A percentile compares a stretch with the other conserved stretches of the same genome.
phyloP scores from a whole-genome alignment of 768 basidiomycete genomes.

The Sporobolomyces pararoseus region DNA sequence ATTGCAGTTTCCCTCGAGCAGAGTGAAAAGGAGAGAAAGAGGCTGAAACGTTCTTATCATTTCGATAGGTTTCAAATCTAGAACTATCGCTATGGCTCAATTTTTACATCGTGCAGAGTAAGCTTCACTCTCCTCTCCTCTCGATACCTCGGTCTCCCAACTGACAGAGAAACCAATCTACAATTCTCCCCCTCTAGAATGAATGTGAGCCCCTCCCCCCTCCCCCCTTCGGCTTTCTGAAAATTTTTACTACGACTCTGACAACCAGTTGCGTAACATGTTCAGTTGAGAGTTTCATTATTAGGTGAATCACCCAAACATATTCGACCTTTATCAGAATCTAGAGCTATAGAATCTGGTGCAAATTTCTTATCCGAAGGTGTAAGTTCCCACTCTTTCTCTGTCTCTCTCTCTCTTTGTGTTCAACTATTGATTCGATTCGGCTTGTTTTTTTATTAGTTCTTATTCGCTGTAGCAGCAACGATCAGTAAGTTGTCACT shows the following conservation, averaged over 20 bases:
- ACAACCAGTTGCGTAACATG: too few species aligned
- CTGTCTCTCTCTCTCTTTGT: too few species aligned
- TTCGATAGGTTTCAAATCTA: conserved; percentile 16
- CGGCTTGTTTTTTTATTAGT: conserved; percentile 18
- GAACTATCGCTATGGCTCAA: conserved; percentile 32
- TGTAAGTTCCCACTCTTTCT: background rate
- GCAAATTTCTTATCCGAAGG: conserved; percentile 39
- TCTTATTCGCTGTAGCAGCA: conserved; percentile 24
- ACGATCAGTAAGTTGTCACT: conserved; percentile 19
- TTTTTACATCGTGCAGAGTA: conserved; percentile 38
- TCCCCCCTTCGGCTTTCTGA: too few species aligned
- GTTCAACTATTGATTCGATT: too few species aligned
- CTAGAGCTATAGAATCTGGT: conserved; percentile 37
- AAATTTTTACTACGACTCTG: too few species aligned
- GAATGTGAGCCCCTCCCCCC: conserved; percentile 7
- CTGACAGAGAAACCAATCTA: too few species aligned
- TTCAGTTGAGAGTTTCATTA: conserved; percentile 25
- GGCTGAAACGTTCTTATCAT: too few species aligned
- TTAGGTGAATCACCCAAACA: conserved; percentile 38
- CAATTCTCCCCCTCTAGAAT: too few species aligned
- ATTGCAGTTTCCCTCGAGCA: too few species aligned
- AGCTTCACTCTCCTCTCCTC: background rate
- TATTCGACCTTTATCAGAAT: conserved; percentile 36
- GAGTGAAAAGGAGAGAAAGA: too few species aligned
- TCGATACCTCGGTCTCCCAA: too few species aligned